Evolutionary conservation across 2,329 filamentous ascomycete species (phyloP).

Genomic region (Fusarium caatingaense): DNA sequence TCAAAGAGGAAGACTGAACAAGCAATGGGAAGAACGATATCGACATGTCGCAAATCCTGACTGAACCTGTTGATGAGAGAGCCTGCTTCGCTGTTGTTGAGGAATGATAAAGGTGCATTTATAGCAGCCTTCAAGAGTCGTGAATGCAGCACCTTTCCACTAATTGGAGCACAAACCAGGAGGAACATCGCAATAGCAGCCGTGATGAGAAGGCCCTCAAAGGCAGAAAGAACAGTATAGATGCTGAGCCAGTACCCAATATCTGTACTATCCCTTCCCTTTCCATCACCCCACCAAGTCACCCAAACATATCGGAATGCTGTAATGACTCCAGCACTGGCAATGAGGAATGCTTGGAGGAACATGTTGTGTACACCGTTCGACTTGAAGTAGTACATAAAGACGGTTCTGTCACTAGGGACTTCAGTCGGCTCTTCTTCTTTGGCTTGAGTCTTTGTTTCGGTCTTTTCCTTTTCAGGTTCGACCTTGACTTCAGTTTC

Average conservation of each 20-base stretch:
- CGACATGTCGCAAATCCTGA: constrained; percentile 57
- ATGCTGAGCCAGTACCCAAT: constrained; percentile 48
- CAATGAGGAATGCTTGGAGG: constrained; percentile 27
- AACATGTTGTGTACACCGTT: constrained; percentile 39
- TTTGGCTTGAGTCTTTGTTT: neutral
- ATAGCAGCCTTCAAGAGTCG: constrained; percentile 44
- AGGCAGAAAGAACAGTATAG: constrained; percentile 41
- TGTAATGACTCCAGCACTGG: constrained; percentile 33
- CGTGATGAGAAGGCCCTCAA: constrained; percentile 42
- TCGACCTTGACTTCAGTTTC: neutral
- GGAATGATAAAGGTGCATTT: constrained; percentile 45
- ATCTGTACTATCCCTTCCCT: constrained; percentile 41
- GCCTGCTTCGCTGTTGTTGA: constrained; percentile 46
- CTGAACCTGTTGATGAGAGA: constrained; percentile 53
- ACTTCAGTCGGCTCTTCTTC: constrained; percentile 10
- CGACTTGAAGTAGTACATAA: constrained; percentile 47
- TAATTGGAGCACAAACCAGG: constrained; percentile 43
- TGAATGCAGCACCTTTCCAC: constrained; percentile 43
- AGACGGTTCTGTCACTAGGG: constrained; percentile 43
- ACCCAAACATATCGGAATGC: constrained; percentile 48
- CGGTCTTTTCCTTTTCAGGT: neutral
- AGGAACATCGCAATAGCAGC: constrained; percentile 46
- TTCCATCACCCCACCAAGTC: constrained; percentile 49
- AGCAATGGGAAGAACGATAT: constrained; percentile 52
- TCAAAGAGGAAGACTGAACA: constrained; percentile 46